Evolutionary conservation across 108 stramenopile species (phyloP).

Genomic region (Chaetoceros muelleri): DNA sequence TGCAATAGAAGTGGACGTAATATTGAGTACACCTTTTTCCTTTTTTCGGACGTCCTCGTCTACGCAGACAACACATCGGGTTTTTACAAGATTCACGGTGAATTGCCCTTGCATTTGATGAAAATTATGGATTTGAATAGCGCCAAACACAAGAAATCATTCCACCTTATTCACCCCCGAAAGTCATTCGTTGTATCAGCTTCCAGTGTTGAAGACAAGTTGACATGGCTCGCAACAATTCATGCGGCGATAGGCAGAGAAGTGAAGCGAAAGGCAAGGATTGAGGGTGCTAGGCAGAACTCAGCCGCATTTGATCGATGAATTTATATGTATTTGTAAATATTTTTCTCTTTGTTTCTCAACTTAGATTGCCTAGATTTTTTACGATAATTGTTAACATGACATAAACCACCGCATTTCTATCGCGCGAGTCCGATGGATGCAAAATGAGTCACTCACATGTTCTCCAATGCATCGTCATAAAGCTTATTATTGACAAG

Average conservation of each 20-base stretch:
- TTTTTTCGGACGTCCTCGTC: conserved; percentile 84
- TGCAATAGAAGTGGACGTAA: conserved; percentile 62
- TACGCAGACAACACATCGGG: conserved; percentile 36
- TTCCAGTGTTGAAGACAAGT: conserved; percentile 12
- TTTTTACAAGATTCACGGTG: conserved; percentile 68
- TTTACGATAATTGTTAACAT: too few species aligned
- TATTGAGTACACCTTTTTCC: conserved; percentile 78
- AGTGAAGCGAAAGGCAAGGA: background rate
- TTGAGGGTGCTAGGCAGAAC: background rate
- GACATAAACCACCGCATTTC: too few species aligned
- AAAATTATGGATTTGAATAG: conserved; percentile 67
- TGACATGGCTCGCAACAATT: conserved; percentile 25
- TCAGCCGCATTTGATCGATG: background rate
- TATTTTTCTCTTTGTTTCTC: too few species aligned
- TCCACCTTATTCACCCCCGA: conserved; percentile 85
- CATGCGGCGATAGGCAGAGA: conserved; percentile 15
- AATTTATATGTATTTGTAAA: too few species aligned
- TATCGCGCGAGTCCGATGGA: too few species aligned
- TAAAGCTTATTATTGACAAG: too few species aligned
- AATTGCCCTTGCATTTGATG: conserved; percentile 74
- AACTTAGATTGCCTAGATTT: too few species aligned
- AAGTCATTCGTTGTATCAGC: conserved; percentile 81
- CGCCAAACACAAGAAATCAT: conserved; percentile 36
- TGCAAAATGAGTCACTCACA: too few species aligned
- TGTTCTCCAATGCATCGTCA: too few species aligned